Conservation (phyloP, 441 rosid genomes). For the Daphne laureola region DNA sequence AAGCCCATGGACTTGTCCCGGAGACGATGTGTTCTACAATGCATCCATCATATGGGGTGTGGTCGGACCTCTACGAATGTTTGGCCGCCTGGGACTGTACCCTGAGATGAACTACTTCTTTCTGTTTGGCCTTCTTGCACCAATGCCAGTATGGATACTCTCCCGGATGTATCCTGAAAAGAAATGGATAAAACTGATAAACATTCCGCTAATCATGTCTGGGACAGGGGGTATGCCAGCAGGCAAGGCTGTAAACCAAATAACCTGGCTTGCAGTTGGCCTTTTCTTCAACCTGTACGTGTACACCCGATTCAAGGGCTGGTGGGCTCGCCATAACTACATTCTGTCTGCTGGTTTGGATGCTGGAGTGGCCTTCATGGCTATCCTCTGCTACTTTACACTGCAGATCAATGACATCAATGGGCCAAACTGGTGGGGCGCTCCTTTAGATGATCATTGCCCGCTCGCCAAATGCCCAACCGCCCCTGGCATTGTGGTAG, state of each 20-base stretch:
- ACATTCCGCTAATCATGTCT: conserved; percentile 31
- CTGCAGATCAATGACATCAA: conserved; percentile 20
- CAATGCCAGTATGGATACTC: conserved; percentile 28
- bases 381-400: conserved; percentile 25
- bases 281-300: conserved; percentile 31
- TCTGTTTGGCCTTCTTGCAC: conserved; percentile 29
- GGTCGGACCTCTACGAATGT: conserved; percentile 39
- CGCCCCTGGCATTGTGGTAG: conserved; percentile 25
- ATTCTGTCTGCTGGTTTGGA: conserved; percentile 38
- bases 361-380: conserved; percentile 40
- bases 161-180: conserved; percentile 23
- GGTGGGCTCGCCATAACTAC: conserved; percentile 53
- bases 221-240: conserved; percentile 28
- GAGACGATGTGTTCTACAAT: conserved; percentile 38
- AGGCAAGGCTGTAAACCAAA: conserved; percentile 30
- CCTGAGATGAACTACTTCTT: conserved; percentile 39
- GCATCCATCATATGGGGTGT: conserved; percentile 51
- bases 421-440: conserved; percentile 43
- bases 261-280: conserved; percentile 34
- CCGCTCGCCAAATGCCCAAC: conserved; percentile 40
- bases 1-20: conserved; percentile 50
- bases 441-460: conserved; percentile 33
- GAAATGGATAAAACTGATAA: conserved; percentile 27
- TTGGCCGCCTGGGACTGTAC: conserved; percentile 33
- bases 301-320: conserved; percentile 25